Conservation (phyloP, 1,284 basidiomycete genomes). For the Pseudozyma tsukubaensis region DNA sequence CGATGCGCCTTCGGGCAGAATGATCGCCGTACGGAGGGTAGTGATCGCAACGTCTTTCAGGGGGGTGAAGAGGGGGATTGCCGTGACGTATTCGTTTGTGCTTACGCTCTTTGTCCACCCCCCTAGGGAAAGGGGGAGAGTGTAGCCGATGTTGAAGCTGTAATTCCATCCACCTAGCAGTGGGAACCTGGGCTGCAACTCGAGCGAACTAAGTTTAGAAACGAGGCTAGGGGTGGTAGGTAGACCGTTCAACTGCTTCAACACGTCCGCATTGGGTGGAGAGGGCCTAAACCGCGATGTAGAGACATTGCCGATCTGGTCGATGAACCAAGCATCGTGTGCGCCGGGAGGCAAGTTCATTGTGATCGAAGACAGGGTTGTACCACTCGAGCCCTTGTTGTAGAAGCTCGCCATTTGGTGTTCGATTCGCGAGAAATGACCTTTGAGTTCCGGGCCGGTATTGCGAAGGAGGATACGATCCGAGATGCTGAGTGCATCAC, state of each 20-base stretch:
- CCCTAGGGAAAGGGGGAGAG: constrained; percentile 72
- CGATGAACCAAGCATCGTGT: constrained; percentile 55
- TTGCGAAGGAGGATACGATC: constrained; percentile 88
- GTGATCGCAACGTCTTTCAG: constrained; percentile 84
- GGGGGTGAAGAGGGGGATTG: constrained; percentile 86
- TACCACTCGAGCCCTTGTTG: constrained; percentile 75
- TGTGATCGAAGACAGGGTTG: constrained; percentile 78
- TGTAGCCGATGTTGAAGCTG: constrained; percentile 91
- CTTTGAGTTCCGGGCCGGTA: constrained; percentile 89
- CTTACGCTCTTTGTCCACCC: constrained; percentile 73
- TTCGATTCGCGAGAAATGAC: constrained; percentile 91
- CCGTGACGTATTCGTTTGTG: constrained; percentile 74
- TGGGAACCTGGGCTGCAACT: constrained; percentile 90
- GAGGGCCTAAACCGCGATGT: constrained; percentile 85
- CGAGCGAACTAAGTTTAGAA: constrained; percentile 72
- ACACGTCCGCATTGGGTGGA: constrained; percentile 19
- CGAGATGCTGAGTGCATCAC: constrained; percentile 89
- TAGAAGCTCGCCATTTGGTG: constrained; percentile 81
- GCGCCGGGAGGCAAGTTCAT: constrained; percentile 71
- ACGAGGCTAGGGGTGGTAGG: neutral
- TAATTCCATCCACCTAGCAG: constrained; percentile 98
- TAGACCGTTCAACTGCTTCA: constrained; percentile 1
- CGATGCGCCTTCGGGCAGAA: constrained; percentile 93
- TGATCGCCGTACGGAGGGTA: constrained; percentile 81
- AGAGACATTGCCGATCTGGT: constrained; percentile 89